Conservation (phyloP, 257 asterid species). For the Solanum medicagineum region DNA sequence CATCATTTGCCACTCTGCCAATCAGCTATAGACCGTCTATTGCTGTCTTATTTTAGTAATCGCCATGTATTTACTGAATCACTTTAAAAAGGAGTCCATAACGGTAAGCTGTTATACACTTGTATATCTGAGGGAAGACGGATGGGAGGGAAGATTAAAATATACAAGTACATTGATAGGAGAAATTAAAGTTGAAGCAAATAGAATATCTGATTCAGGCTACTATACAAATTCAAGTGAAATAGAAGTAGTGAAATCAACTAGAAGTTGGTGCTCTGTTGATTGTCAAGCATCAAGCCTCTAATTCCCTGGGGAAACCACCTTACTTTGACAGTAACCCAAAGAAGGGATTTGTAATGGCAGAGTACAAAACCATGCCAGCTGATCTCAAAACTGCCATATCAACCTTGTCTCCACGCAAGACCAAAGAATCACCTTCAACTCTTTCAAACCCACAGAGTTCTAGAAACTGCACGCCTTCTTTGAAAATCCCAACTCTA, state of each 20-base stretch:
- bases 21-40: too few species aligned
- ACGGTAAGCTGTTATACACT: neutral
- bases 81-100: neutral
- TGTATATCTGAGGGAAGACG: neutral
- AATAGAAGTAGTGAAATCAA: neutral
- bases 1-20: too few species aligned
- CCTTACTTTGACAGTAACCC: slow-evolving; percentile 41
- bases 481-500: slow-evolving; percentile 47
- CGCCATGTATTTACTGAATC: neutral
- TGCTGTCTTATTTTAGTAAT: neutral
- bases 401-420: slow-evolving; percentile 39
- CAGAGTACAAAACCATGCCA: slow-evolving; percentile 36
- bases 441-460: slow-evolving; percentile 60
- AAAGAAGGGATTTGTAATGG: slow-evolving; percentile 56
- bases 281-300: neutral
- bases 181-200: neutral
- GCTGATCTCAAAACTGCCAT: slow-evolving; percentile 25
- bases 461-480: slow-evolving; percentile 54
- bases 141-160: neutral
- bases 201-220: neutral
- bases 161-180: neutral
- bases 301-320: neutral
- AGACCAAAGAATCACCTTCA: slow-evolving; percentile 29
- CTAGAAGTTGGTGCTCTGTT: neutral
- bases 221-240: neutral